Evolutionary conservation across 1,139 yeast genomes (phyloP), one percentile per base, ranked within the genome.

Genomic region (Diutina scorzettiae): DNA sequence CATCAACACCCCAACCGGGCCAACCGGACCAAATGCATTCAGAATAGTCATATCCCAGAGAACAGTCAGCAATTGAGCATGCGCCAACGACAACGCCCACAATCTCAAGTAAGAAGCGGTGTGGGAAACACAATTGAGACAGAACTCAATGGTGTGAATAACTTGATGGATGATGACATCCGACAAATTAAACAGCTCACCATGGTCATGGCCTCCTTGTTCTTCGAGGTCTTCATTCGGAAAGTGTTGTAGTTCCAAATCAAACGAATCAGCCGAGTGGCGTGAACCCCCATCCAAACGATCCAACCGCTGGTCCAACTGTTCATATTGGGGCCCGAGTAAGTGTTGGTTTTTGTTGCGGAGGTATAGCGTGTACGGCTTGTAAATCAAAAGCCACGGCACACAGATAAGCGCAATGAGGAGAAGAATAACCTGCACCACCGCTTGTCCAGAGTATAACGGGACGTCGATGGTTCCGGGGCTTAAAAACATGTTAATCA

Each of bases 41-140:
- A 76, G 75, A 43, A 91, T 76, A 1, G 98, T 91, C 99, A 91
- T 91, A 40, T 83, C 71, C 98, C 98, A 93, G 51, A 93, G 67
- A 36, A 93, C 99, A 14, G 89, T 71, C 1, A 96, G 87, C 51
- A 93, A 72, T 65, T 93, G 99, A 14, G 95, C 93, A 59, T 93
- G 99, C 0, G 99, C 99, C 47, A 93, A 73, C 1, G 97, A 89
- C 47, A 93, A 71, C 1, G 99, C 99, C 98, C 98, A 91, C 17
- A 37, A 37, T 20, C 32, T 19, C 20, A 37, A 14, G 32, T 37
- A 25, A 5, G 41, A 25, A 9, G 41, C 41, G 12, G 41, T 37
- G 33, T 37, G 41, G 8, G 31, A 27, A 14, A 37, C 41, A 14
- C 41, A 37, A 20, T 37, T 37, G 16, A 37, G 33, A 14, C 41